A percentile compares a stretch with the other conserved stretches of the same genome.
phyloP scores from a whole-genome alignment of 345 rosid genomes.

The Arabis alpina region DNA sequence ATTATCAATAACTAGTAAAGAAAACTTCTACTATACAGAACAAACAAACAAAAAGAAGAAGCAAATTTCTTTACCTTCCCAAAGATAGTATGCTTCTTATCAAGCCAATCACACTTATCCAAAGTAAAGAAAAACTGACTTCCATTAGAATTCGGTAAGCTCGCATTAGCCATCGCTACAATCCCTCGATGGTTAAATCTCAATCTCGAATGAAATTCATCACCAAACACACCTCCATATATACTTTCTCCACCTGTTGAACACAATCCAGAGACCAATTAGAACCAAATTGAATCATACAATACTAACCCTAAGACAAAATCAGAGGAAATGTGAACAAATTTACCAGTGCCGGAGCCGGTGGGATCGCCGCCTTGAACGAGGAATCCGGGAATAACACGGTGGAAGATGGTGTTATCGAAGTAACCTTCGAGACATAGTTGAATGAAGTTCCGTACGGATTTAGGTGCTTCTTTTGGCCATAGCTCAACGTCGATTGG shows the following conservation, averaged over 20 bases:
- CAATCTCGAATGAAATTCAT: slow-evolving; percentile 87
- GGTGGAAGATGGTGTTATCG: slow-evolving; percentile 87
- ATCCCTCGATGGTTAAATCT: slow-evolving; percentile 91
- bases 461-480: slow-evolving; percentile 96
- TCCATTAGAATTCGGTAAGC: slow-evolving; percentile 81
- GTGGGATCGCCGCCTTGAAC: slow-evolving; percentile 94
- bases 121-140: slow-evolving; percentile 92
- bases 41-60: background rate
- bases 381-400: slow-evolving; percentile 86
- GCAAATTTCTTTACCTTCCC: slow-evolving; percentile 67
- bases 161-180: slow-evolving; percentile 92
- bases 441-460: slow-evolving; percentile 90
- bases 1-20: slow-evolving; percentile 11
- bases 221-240: slow-evolving; percentile 69
- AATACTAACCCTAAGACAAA: slow-evolving; percentile 44
- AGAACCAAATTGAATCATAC: background rate
- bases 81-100: slow-evolving; percentile 75
- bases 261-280: slow-evolving; percentile 12
- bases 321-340: background rate
- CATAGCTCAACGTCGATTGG: slow-evolving; percentile 92
- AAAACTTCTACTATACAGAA: slow-evolving; percentile 6
- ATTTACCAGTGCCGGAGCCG: slow-evolving; percentile 76
- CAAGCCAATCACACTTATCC: slow-evolving; percentile 96
- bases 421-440: slow-evolving; percentile 93
- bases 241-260: slow-evolving; percentile 82